A percentile compares a stretch with the other conserved stretches of the same genome.
Evolutionary conservation across 306 rosid species (phyloP).

Genomic region (Rubus parviflorus): DNA sequence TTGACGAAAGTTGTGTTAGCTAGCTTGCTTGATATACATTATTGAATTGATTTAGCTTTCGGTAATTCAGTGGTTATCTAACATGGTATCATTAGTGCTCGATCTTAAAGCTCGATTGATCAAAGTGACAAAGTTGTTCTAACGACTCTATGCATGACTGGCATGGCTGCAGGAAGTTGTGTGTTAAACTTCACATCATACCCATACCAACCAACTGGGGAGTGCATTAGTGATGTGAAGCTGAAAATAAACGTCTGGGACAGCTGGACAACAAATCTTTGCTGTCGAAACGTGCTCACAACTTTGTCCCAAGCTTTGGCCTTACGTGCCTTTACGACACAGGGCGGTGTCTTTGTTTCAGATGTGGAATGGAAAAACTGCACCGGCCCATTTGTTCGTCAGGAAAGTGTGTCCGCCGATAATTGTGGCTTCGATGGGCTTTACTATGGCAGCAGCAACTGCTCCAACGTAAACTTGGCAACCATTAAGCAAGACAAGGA

Average conservation of each 20-base stretch:
- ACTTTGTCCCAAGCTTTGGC: conserved; percentile 52
- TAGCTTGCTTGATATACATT: too few relatives aligned
- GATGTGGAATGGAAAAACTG: conserved; percentile 42
- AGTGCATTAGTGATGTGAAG: conserved; percentile 31
- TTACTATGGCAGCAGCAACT: conserved; percentile 23
- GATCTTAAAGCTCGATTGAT: not conserved
- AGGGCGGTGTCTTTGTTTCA: conserved; percentile 28
- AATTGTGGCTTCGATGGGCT: conserved; percentile 46
- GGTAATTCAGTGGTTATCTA: not conserved
- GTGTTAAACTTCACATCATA: conserved; percentile 34
- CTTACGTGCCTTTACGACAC: not conserved
- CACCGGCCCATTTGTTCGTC: conserved; percentile 19
- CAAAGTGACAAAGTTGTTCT: not conserved
- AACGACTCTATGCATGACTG: not conserved
- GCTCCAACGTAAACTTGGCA: conserved; percentile 27
- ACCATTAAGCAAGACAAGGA: not conserved
- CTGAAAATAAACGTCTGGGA: conserved; percentile 43
- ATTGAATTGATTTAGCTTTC: too few relatives aligned
- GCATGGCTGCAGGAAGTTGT: conserved; percentile 45
- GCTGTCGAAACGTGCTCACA: conserved; percentile 65
- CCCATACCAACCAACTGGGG: conserved; percentile 37
- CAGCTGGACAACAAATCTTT: conserved; percentile 40
- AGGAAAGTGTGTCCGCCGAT: conserved; percentile 16
- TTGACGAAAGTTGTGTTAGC: not conserved
- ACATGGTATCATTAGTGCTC: too few relatives aligned